These are phyloP conservation scores for Acanthamoeba royreba DNA, from an alignment of 208 protist genomes.

Conservation along the genomic window DNA sequence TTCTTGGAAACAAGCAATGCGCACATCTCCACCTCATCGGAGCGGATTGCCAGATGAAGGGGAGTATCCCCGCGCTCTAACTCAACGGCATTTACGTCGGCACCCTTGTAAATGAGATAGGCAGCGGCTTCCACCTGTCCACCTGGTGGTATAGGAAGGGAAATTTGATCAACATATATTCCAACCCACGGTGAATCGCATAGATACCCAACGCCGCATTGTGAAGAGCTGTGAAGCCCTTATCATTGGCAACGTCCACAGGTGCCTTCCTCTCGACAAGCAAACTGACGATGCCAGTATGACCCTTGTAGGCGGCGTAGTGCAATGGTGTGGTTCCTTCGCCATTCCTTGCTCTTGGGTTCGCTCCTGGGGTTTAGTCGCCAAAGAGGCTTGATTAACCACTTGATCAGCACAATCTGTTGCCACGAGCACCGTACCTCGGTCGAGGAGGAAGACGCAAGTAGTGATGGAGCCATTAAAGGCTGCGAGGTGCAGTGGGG, in stretches of 20 bases:
- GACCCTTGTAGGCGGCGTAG: conserved; percentile 9
- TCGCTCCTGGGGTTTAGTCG: no score
- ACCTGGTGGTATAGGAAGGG: no score
- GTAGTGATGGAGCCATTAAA: not conserved
- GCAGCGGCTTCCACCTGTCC: not conserved
- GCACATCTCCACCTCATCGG: not conserved
- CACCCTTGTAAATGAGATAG: conserved; percentile 20
- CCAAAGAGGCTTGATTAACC: no score
- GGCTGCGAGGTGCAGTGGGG: not conserved
- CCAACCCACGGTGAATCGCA: no score
- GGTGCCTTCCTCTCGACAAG: not conserved
- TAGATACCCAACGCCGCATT: not conserved
- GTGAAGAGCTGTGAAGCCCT: not conserved
- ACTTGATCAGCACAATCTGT: no score
- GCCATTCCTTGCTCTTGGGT: no score
- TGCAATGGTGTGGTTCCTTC: not conserved
- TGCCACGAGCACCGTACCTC: no score
- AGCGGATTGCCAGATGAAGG: not conserved
- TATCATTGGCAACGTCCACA: not conserved
- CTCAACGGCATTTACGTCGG: not conserved
- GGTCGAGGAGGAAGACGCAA: not conserved
- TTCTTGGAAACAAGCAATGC: not conserved
- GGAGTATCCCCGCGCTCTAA: not conserved
- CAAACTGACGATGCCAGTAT: not conserved
- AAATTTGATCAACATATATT: no score